Base-by-base conservation (phyloP, 768 basidiomycete species). In the Gloeostereum incarnatum region DNA sequence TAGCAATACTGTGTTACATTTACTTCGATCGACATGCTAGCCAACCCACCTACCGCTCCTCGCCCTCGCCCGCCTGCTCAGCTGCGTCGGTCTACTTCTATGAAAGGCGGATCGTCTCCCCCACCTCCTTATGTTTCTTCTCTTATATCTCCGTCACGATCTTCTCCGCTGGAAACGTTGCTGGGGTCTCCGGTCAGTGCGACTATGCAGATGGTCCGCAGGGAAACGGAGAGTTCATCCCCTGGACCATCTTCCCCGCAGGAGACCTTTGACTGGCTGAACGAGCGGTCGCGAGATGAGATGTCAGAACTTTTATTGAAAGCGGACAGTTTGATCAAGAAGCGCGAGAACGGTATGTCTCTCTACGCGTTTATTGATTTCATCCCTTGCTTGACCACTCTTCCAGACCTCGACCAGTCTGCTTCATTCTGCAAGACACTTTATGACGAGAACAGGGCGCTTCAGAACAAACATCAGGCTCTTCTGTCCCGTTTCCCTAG, bases 301-400 rank as follows among this genome's bases (percentile, higher is more conserved):
- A 67, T 91, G 31, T 67, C 77, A 3, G 69, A 71, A 30, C 63
- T 90, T 30, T 68, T 91, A 24, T 59, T 75, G 31, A 78, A 79
- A 53, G 88, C 86, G 0, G 81, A 82, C 45, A 75, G 64, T 42
- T 63, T 89, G 34, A 88, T 91, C 46, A 81, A 76, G 53, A 75
- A 78, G 42, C 68, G 87, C 26, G 86, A 85, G 59, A 72, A 70
- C 45, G 86, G 88, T 84, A 53, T 35, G 77, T 58, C 31, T 24
- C 35, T 26, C n/a, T 17, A 23, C 20, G 31, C 27, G 39, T 39
- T 25, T 40, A 9, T 9, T 45, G 9, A n/a, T 20, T 43, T 14
- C 23, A 37, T 32, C 42, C 31, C 34, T 25, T 26, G 13, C 16
- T 25, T 21, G 19, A 23, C 26, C 31, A 19, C 36, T 40, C 41